Evolutionary conservation across 768 basidiomycete genomes (phyloP).

Genomic region (Udeniomyces megalosporus): DNA sequence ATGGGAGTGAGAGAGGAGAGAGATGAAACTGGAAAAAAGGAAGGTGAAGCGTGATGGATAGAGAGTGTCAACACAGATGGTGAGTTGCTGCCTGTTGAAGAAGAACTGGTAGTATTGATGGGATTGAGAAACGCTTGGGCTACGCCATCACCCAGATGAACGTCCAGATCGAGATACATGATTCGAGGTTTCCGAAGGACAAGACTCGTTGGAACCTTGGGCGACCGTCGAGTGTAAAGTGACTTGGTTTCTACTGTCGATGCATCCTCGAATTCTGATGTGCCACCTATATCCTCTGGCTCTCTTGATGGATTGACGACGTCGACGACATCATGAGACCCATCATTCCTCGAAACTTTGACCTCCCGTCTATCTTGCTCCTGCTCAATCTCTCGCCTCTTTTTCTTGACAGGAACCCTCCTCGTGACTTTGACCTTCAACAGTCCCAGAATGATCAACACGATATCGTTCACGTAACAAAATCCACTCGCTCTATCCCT

Average conservation of each 20-base stretch:
- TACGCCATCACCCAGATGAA: slow-evolving; percentile 59
- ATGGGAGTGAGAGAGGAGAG: slow-evolving; percentile 22
- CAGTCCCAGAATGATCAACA: slow-evolving; percentile 61
- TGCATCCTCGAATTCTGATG: too few species aligned
- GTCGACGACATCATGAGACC: too few species aligned
- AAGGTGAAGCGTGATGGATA: slow-evolving; percentile 62
- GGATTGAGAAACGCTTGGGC: slow-evolving; percentile 40
- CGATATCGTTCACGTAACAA: slow-evolving; percentile 84
- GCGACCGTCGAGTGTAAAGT: too few species aligned
- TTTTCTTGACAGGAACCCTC: neutral
- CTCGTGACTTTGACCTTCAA: slow-evolving; percentile 19
- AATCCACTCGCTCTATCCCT: slow-evolving; percentile 55
- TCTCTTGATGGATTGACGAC: too few species aligned
- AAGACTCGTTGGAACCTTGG: too few species aligned
- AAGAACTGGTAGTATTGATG: too few species aligned
- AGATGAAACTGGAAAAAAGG: slow-evolving; percentile 60
- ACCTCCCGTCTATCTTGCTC: too few species aligned
- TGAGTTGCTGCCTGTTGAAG: slow-evolving; percentile 23
- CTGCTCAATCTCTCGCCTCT: neutral
- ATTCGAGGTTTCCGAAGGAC: slow-evolving; percentile 34
- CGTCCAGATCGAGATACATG: slow-evolving; percentile 82
- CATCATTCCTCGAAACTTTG: too few species aligned
- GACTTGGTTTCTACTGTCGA: too few species aligned
- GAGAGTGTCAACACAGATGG: slow-evolving; percentile 46
- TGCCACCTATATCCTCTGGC: too few species aligned